Percentiles rank a stretch among this genome's conserved stretches.
Evolutionary conservation across 1,139 yeast genomes (phyloP).

Genomic region (Debaryomyces psychrophilus): DNA sequence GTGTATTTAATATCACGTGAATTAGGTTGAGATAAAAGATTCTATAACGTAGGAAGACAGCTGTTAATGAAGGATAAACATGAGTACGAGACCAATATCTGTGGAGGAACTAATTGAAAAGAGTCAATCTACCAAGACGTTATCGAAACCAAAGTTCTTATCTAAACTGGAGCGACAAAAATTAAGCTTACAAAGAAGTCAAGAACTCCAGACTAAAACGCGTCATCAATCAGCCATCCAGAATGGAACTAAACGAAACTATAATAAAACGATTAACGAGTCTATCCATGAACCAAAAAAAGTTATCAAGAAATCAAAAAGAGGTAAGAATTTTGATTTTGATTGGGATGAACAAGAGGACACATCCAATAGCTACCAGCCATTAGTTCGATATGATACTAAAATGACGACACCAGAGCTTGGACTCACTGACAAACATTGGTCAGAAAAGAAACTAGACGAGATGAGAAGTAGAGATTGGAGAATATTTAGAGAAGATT

Average conservation of each 20-base stretch:
- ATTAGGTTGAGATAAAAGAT: background rate
- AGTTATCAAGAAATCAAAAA: conserved; percentile 16
- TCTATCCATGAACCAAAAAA: conserved; percentile 1
- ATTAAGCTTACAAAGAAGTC: conserved; percentile 27
- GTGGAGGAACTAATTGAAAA: conserved; percentile 46
- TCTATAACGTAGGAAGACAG: background rate
- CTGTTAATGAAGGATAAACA: conserved; percentile 2
- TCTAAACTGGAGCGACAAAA: conserved; percentile 51
- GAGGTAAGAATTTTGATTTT: conserved; percentile 55
- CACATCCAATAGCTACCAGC: conserved; percentile 51
- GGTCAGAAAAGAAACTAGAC: conserved; percentile 66
- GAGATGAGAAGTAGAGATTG: conserved; percentile 85
- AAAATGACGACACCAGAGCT: conserved; percentile 18
- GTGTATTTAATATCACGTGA: background rate
- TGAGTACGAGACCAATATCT: conserved; percentile 39
- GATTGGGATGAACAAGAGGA: conserved; percentile 75
- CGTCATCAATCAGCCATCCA: conserved; percentile 10
- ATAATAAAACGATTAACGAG: conserved; percentile 13
- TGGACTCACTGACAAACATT: conserved; percentile 48
- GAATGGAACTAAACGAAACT: conserved; percentile 7
- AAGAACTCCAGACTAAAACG: conserved; percentile 21
- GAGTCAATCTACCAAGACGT: conserved; percentile 14
- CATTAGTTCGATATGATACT: conserved; percentile 34
- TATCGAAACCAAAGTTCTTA: conserved; percentile 46
- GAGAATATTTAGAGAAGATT: conserved; percentile 86